Conservation (phyloP, 257 asterid genomes). For the Rhazya stricta region DNA sequence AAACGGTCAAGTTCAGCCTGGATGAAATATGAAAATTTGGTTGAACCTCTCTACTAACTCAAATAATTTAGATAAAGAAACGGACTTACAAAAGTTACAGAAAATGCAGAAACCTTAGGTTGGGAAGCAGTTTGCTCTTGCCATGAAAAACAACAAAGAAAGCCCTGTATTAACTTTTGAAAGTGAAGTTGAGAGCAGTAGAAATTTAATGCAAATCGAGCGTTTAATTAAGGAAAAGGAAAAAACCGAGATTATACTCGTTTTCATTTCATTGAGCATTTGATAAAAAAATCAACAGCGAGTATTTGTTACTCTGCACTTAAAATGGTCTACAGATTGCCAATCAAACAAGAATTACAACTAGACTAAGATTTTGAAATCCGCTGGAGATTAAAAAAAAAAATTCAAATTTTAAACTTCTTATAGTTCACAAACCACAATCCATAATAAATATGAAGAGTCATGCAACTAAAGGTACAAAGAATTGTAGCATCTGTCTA, state of each 20-base stretch:
- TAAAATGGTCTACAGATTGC: background rate
- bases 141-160: background rate
- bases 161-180: background rate
- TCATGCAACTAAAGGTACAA: background rate
- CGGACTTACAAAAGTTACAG: background rate
- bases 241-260: background rate
- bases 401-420: background rate
- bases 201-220: background rate
- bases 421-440: background rate
- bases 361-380: background rate
- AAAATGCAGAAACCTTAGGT: background rate
- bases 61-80: too few species aligned
- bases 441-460: background rate
- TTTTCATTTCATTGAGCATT: background rate
- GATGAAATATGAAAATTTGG: too few species aligned
- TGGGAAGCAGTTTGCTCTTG: background rate
- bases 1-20: too few species aligned
- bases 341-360: background rate
- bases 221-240: background rate
- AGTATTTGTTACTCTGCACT: background rate
- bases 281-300: background rate
- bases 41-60: too few species aligned
- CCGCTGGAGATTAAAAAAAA: background rate
- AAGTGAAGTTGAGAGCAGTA: background rate
- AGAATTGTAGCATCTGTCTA: background rate